Conservation (phyloP, 805 yeast genomes). For the Candida ficus region DNA sequence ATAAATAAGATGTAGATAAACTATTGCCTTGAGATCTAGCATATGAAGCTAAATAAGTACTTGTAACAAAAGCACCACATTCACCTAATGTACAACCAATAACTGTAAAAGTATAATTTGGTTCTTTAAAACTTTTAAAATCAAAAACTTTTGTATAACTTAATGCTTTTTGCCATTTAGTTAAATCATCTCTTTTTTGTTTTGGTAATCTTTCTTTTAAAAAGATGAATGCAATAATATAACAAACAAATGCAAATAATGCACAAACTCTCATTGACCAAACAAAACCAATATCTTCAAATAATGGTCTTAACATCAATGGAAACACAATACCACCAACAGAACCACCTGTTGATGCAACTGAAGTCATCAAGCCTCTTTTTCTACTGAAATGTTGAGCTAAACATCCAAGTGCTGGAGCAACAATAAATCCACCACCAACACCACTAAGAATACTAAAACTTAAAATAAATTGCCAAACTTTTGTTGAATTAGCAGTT, state of each 20-base stretch:
- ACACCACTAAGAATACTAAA: conserved; percentile 50
- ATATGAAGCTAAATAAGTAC: conserved; percentile 48
- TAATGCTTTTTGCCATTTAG: no score
- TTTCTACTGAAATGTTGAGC: conserved; percentile 58
- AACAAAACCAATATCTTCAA: conserved; percentile 39
- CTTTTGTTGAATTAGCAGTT: conserved; percentile 41
- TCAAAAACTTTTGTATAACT: conserved; percentile 28
- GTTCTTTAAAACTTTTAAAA: conserved; percentile 36
- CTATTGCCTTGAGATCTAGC: conserved; percentile 40
- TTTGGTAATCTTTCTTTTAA: conserved; percentile 37
- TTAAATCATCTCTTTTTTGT: no score
- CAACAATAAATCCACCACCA: conserved; percentile 51
- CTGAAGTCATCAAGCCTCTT: conserved; percentile 49
- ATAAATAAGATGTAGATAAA: conserved; percentile 34
- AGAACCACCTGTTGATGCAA: conserved; percentile 47
- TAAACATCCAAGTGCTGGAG: conserved; percentile 54
- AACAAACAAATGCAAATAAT: conserved; percentile 36
- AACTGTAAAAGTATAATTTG: conserved; percentile 36
- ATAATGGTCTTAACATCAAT: conserved; percentile 42
- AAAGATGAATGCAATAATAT: conserved; percentile 28
- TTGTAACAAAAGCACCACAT: conserved; percentile 36
- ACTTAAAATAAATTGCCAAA: conserved; percentile 56
- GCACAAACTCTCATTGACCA: conserved; percentile 55
- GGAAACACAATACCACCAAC: conserved; percentile 54
- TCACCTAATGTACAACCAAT: conserved; percentile 44